Evolutionary conservation across 768 basidiomycete species (phyloP).

Genomic region (Podaxis sp.): DNA sequence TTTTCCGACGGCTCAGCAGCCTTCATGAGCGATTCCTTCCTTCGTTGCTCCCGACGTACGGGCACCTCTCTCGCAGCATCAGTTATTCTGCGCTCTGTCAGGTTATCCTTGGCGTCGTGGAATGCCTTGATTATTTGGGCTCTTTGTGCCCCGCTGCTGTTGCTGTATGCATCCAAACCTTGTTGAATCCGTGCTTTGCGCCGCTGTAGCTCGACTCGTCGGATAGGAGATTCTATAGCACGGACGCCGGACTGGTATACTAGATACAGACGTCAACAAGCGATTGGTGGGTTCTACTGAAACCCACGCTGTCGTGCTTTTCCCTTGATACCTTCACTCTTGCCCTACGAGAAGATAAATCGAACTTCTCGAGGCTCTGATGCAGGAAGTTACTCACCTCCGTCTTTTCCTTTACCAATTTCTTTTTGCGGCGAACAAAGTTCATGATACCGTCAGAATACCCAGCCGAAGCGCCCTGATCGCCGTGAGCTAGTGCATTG

Average conservation of each 20-base stretch:
- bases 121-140: constrained; percentile 32
- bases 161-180: constrained; percentile 31
- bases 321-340: background rate
- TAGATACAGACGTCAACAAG: background rate
- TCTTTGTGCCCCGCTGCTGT: constrained; percentile 29
- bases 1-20: background rate
- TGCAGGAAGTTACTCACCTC: background rate
- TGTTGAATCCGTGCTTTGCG: constrained; percentile 34
- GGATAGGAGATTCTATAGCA: background rate
- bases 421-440: background rate
- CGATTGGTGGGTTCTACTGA: background rate
- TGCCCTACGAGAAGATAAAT: background rate
- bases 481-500: background rate
- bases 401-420: background rate
- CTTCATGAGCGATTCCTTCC: background rate
- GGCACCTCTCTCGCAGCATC: constrained; percentile 26
- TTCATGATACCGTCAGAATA: background rate
- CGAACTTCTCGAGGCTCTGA: background rate
- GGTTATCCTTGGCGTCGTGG: constrained; percentile 25
- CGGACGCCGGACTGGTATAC: background rate
- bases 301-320: background rate
- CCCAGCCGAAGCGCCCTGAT: background rate
- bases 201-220: constrained; percentile 23
- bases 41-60: background rate
- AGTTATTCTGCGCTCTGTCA: constrained; percentile 27